A percentile compares a stretch with the other conserved stretches of the same genome.
These are phyloP conservation scores for Guadua angustifolia DNA, from an alignment of 176 grass and related monocot genomes.

Conservation along the genomic window DNA sequence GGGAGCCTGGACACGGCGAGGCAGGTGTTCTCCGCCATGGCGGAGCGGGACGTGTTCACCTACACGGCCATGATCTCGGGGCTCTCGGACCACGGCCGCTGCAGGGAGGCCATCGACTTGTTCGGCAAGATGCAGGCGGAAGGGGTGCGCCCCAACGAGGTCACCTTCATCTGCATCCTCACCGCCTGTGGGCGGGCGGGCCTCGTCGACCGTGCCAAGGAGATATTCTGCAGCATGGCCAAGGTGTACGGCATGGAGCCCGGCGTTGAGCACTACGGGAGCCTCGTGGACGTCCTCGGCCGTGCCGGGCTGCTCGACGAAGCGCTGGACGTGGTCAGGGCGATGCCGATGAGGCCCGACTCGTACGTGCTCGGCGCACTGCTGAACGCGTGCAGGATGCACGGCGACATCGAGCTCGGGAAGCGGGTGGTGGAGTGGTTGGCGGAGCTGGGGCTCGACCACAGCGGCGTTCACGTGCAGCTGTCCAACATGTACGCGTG, in stretches of 20 bases:
- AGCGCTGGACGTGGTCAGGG: conserved; percentile 35
- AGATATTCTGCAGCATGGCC: conserved; percentile 52
- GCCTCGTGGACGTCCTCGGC: conserved; percentile 60
- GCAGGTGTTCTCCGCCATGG: conserved; percentile 47
- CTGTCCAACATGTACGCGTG: conserved; percentile 72
- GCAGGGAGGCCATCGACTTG: conserved; percentile 43
- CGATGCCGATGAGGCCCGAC: conserved; percentile 63
- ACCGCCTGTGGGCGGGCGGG: conserved; percentile 50
- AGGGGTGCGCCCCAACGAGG: conserved; percentile 66
- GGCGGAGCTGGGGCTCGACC: conserved; percentile 50
- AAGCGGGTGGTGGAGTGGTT: conserved; percentile 37
- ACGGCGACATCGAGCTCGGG: conserved; percentile 32
- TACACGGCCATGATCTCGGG: conserved; percentile 74
- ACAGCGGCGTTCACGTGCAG: conserved; percentile 58
- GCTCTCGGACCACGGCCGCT: conserved; percentile 56
- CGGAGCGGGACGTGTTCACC: conserved; percentile 53
- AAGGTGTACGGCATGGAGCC: conserved; percentile 26
- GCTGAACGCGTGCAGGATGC: conserved; percentile 57
- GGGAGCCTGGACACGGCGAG: conserved; percentile 49
- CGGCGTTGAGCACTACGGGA: conserved; percentile 69
- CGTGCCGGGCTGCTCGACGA: conserved; percentile 54
- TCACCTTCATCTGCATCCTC: conserved; percentile 67
- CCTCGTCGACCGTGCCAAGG: conserved; percentile 35
- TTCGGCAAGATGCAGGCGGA: conserved; percentile 43
- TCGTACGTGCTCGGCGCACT: conserved; percentile 67